A percentile compares a stretch with the other conserved stretches of the same genome.
Evolutionary conservation across 768 basidiomycete species (phyloP).

Genomic region (Auricularia sp.): DNA sequence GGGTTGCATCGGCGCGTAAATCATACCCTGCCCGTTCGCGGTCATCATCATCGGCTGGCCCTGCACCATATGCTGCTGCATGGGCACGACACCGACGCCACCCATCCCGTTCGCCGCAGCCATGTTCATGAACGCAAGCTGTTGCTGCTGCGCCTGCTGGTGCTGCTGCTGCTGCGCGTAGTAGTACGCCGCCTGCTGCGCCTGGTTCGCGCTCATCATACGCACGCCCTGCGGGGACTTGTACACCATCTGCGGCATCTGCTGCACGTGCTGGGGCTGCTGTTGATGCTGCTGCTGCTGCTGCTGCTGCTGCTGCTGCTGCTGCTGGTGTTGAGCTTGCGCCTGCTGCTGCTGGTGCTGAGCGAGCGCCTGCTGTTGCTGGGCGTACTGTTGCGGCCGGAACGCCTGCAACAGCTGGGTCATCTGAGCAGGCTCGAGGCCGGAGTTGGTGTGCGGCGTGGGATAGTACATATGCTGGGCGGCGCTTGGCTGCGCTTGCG

Average conservation of each 20-base stretch:
- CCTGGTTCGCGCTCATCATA: no score
- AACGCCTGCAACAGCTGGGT: background rate
- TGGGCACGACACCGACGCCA: no score
- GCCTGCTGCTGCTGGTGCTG: slow-evolving; percentile 24
- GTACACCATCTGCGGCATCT: background rate
- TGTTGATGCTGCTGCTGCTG: slow-evolving; percentile 12
- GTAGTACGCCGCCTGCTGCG: no score
- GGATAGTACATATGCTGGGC: background rate
- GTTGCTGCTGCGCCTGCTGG: no score
- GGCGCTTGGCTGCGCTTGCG: background rate
- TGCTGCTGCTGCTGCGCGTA: no score
- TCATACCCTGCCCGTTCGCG: background rate
- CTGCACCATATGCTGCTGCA: background rate
- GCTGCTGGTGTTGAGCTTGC: slow-evolving; percentile 2
- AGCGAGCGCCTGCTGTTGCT: slow-evolving; percentile 19
- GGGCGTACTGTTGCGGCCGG: slow-evolving; percentile 17
- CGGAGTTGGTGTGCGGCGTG: background rate
- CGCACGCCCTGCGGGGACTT: no score
- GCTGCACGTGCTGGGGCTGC: background rate
- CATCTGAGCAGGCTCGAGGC: background rate
- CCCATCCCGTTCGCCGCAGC: no score
- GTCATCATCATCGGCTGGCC: background rate
- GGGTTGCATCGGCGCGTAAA: background rate
- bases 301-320: slow-evolving; percentile 11
- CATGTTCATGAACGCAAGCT: no score